Evolutionary conservation across 345 rosid species (phyloP).

Genomic region (Linum trigynum): DNA sequence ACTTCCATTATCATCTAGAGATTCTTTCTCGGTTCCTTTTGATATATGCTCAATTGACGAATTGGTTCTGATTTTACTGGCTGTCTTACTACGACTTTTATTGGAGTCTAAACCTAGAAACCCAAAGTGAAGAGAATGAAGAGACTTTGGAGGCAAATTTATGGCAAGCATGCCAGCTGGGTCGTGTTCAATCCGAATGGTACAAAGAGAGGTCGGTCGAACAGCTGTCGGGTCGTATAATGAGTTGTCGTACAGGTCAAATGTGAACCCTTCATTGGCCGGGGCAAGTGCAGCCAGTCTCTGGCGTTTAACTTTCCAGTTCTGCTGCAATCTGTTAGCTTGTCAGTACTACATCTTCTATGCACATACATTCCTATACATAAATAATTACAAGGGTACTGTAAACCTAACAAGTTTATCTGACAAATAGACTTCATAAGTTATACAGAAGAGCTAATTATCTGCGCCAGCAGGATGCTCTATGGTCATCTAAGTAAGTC

Average conservation of each 20-base stretch:
- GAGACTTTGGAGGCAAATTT: slow-evolving; percentile 63
- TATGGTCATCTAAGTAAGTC: not conserved
- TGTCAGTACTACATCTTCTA: slow-evolving; percentile 15
- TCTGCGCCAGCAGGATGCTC: not conserved
- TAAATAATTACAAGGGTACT: no score
- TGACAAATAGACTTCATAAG: no score
- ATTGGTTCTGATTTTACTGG: slow-evolving; percentile 24
- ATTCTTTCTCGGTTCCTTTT: slow-evolving; percentile 34
- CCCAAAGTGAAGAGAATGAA: slow-evolving; percentile 65
- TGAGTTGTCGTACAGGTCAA: slow-evolving; percentile 75
- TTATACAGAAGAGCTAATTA: not conserved
- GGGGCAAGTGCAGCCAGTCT: slow-evolving; percentile 54
- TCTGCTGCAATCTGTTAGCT: slow-evolving; percentile 85
- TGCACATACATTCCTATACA: no score
- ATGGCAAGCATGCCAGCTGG: slow-evolving; percentile 88
- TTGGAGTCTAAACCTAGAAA: slow-evolving; percentile 44
- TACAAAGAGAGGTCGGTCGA: slow-evolving; percentile 56
- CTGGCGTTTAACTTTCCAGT: slow-evolving; percentile 94
- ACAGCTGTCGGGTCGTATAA: slow-evolving; percentile 37
- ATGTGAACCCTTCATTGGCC: slow-evolving; percentile 72
- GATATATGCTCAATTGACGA: slow-evolving; percentile 18
- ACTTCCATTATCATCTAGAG: slow-evolving; percentile 43
- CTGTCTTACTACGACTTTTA: slow-evolving; percentile 18
- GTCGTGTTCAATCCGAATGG: slow-evolving; percentile 71
- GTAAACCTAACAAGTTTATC: no score